Conservation (phyloP, 148 eudicot genomes). For the Rhododendron ferrugineum region DNA sequence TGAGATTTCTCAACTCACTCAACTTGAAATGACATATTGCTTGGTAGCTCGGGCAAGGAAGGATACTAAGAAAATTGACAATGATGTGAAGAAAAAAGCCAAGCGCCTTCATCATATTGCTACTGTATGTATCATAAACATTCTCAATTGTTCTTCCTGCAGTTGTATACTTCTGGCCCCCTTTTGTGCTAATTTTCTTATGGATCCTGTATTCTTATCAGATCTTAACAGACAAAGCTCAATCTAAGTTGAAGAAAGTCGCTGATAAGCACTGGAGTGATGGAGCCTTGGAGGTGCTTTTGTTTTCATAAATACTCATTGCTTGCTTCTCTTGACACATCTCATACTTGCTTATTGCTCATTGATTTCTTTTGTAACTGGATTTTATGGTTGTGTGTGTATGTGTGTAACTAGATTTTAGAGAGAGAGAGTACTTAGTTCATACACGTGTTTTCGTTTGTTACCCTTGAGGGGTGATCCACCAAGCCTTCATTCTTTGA, state of each 20-base stretch:
- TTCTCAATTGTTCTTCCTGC: background rate
- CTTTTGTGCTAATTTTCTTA: background rate
- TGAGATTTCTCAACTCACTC: background rate
- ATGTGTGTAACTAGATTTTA: background rate
- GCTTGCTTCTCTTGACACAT: background rate
- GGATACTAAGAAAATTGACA: slow-evolving; percentile 85
- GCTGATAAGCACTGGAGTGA: slow-evolving; percentile 97
- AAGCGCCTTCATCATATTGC: slow-evolving; percentile 79
- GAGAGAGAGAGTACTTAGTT: background rate
- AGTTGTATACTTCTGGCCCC: background rate
- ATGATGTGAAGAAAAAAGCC: slow-evolving; percentile 74
- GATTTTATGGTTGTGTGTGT: background rate
- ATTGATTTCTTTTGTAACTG: background rate
- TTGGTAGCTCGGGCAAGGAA: slow-evolving; percentile 92
- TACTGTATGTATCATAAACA: slow-evolving; percentile 41
- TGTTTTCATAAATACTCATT: background rate
- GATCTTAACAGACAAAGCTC: slow-evolving; percentile 76
- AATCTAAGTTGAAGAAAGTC: slow-evolving; percentile 74
- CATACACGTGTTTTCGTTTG: background rate
- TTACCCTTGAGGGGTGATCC: background rate
- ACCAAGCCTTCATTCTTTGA: background rate
- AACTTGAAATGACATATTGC: slow-evolving; percentile 13
- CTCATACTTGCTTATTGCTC: background rate
- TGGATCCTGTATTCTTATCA: slow-evolving; percentile 23
- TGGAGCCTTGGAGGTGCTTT: slow-evolving; percentile 93